A percentile compares a stretch with the other conserved stretches of the same genome.
These are phyloP conservation scores for Tuber calosporum DNA, from an alignment of 495 filamentous ascomycete species.

Conservation along the genomic window DNA sequence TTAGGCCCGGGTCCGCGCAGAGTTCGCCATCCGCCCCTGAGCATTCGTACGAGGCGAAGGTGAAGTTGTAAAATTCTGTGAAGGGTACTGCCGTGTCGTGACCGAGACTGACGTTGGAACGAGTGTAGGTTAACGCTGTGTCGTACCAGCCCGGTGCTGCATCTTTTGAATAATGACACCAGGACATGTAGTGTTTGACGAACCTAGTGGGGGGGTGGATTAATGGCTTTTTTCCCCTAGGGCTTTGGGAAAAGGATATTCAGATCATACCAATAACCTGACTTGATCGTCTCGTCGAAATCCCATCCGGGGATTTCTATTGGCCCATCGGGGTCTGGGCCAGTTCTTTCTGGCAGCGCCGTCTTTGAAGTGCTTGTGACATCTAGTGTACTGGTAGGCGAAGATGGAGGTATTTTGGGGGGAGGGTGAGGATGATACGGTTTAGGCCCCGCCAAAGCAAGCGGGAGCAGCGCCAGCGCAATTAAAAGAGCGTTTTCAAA, in stretches of 20 bases:
- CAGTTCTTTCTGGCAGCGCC: neutral
- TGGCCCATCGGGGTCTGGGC: slow-evolving; percentile 1
- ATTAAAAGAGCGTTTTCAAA: neutral
- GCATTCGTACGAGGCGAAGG: slow-evolving; percentile 80
- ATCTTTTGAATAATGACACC: slow-evolving; percentile 59
- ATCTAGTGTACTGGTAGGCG: neutral
- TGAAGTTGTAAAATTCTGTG: slow-evolving; percentile 73
- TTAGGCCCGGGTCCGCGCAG: slow-evolving; percentile 53
- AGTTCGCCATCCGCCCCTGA: slow-evolving; percentile 61
- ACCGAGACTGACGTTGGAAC: slow-evolving; percentile 50
- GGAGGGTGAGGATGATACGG: neutral
- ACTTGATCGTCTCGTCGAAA: neutral
- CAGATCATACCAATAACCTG: neutral
- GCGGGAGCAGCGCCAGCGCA: neutral
- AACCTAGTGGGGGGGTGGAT: slow-evolving; percentile 54
- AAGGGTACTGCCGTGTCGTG: slow-evolving; percentile 43
- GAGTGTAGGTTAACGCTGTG: slow-evolving; percentile 91
- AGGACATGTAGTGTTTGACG: slow-evolving; percentile 66
- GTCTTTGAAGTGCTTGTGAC: neutral
- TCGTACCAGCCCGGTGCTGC: slow-evolving; percentile 86
- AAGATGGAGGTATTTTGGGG: neutral
- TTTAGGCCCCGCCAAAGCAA: neutral
- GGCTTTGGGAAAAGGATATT: neutral
- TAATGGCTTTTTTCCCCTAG: neutral
- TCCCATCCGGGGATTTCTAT: neutral